Conservation (phyloP, 1,139 yeast species). For the Scheffersomyces titani region DNA sequence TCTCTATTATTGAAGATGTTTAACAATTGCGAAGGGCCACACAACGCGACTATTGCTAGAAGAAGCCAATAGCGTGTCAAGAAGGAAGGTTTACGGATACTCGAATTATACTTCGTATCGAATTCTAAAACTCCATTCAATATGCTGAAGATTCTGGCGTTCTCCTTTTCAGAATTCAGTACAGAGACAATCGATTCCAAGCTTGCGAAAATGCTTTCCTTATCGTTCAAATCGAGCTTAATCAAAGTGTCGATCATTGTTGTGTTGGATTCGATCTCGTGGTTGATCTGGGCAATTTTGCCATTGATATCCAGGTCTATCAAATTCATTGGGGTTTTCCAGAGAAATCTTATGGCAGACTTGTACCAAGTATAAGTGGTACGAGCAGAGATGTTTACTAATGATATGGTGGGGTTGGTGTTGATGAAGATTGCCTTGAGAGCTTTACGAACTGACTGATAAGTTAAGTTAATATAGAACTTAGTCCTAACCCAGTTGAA, state of each 20-base stretch:
- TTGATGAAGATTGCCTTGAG: conserved; percentile 4
- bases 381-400: conserved; percentile 5
- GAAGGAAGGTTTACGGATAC: conserved; percentile 47
- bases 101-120: conserved; percentile 3
- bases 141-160: conserved; percentile 11
- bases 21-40: conserved; percentile 52
- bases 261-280: conserved; percentile 21
- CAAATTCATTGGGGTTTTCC: conserved; percentile 19
- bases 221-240: conserved; percentile 15
- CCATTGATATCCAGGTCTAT: conserved; percentile 23
- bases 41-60: conserved; percentile 34
- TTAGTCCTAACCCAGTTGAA: conserved; percentile 11
- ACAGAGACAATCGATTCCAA: conserved; percentile 12
- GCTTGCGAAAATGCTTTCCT: conserved; percentile 4
- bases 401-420: conserved; percentile 8
- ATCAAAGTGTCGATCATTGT: conserved; percentile 23
- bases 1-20: conserved; percentile 51
- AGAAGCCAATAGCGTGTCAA: conserved; percentile 71
- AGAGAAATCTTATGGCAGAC: conserved; percentile 11
- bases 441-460: conserved; percentile 1
- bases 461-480: conserved; percentile 4
- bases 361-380: conserved; percentile 3
- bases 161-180: conserved; percentile 8
- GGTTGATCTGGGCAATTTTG: conserved; percentile 20
- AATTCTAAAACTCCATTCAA: conserved; percentile 10